Percentiles rank a stretch among this genome's conserved stretches.
Conservation (phyloP, 805 yeast species). For the Hemisphaericaspora nanyangensis region DNA sequence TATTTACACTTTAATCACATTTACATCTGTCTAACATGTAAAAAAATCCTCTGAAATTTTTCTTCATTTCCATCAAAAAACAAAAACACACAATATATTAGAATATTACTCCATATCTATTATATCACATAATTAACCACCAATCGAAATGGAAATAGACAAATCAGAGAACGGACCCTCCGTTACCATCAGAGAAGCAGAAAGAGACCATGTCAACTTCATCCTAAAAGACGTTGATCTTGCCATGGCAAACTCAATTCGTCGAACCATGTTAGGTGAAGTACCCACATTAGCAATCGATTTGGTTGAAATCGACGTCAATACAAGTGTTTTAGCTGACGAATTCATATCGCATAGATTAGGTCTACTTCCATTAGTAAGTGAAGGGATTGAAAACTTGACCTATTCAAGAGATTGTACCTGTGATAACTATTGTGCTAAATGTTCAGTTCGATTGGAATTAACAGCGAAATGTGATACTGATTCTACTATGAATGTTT, state of each 20-base stretch:
- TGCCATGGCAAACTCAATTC: slow-evolving; percentile 84
- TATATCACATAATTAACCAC: too few species aligned
- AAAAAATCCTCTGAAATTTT: too few species aligned
- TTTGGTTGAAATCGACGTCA: slow-evolving; percentile 87
- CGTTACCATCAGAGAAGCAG: slow-evolving; percentile 84
- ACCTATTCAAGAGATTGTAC: slow-evolving; percentile 94
- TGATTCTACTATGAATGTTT: slow-evolving; percentile 85
- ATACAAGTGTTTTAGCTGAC: slow-evolving; percentile 94
- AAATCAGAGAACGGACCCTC: slow-evolving; percentile 57
- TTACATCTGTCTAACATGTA: too few species aligned
- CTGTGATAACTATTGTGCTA: slow-evolving; percentile 95
- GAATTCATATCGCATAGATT: slow-evolving; percentile 93
- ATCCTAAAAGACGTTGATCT: slow-evolving; percentile 83
- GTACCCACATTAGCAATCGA: slow-evolving; percentile 97
- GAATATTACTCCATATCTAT: too few species aligned
- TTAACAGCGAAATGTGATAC: slow-evolving; percentile 86
- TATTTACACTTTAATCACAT: too few species aligned
- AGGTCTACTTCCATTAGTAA: slow-evolving; percentile 86
- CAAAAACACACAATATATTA: too few species aligned
- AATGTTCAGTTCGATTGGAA: slow-evolving; percentile 85
- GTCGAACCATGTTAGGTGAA: slow-evolving; percentile 92
- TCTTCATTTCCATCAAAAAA: too few species aligned
- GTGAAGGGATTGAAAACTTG: slow-evolving; percentile 77
- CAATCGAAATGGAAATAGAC: slow-evolving; percentile 28
- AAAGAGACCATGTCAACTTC: slow-evolving; percentile 84